Evolutionary conservation across 176 grass and related monocot species (phyloP).

Genomic region (Dendrocalamus sinicus): DNA sequence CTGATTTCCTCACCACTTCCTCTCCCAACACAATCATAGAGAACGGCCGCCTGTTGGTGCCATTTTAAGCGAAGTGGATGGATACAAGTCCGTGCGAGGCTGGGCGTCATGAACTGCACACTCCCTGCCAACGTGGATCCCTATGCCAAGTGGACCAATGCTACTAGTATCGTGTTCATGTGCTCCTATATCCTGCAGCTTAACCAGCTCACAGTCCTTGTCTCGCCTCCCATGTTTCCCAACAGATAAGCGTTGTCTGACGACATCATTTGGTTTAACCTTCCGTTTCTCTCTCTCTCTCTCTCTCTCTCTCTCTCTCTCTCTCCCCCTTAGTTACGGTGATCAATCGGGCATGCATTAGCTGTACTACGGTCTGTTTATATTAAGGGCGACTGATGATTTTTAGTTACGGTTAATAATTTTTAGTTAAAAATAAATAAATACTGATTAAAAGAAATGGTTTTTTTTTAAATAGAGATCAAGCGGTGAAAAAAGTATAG

Average conservation of each 20-base stretch:
- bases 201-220: not conserved
- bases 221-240: not conserved
- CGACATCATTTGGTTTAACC: not conserved
- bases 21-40: slow-evolving; percentile 33
- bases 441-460: no score
- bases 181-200: no score
- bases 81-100: not conserved
- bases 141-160: slow-evolving; percentile 13
- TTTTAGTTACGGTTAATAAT: no score
- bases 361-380: no score
- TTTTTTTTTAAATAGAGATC: no score
- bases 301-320: not conserved
- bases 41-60: not conserved
- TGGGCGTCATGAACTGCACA: not conserved
- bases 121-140: slow-evolving; percentile 5
- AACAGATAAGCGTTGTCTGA: not conserved
- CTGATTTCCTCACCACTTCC: slow-evolving; percentile 17
- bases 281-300: no score
- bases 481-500: no score
- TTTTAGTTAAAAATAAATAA: no score
- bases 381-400: no score
- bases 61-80: not conserved
- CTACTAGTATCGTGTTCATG: not conserved
- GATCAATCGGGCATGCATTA: not conserved
- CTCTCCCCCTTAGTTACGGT: not conserved